phyloP scores from a whole-genome alignment of 108 stramenopile genomes.

The Fistulifera solaris region DNA sequence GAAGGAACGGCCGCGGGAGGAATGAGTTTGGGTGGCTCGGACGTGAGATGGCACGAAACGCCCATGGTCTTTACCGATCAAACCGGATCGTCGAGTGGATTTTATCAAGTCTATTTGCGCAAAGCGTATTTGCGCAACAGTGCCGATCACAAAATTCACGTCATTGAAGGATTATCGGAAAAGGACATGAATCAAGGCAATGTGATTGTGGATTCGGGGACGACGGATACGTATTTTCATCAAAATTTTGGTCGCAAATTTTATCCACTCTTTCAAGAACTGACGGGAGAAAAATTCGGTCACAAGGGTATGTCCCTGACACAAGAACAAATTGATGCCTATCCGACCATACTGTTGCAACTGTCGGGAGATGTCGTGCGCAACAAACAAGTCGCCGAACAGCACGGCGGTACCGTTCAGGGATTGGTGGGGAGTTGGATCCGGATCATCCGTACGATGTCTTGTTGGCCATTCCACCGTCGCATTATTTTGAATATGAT shows the following conservation, averaged over 20 bases:
- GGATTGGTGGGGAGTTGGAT: conserved; percentile 50
- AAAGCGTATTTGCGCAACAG: conserved; percentile 49
- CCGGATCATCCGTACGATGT: conserved; percentile 53
- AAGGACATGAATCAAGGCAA: conserved; percentile 52
- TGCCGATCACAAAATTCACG: conserved; percentile 20
- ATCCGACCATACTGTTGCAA: conserved; percentile 83
- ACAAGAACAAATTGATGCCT: conserved; percentile 34
- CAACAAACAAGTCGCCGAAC: conserved; percentile 26
- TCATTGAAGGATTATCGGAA: conserved; percentile 15
- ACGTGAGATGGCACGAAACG: conserved; percentile 54
- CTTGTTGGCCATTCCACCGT: conserved; percentile 66
- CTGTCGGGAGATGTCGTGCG: conserved; percentile 31
- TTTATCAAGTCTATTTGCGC: conserved; percentile 63
- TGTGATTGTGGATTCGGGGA: conserved; percentile 94
- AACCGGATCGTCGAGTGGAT: conserved; percentile 32
- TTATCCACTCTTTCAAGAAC: conserved; percentile 37
- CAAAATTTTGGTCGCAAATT: conserved; percentile 39
- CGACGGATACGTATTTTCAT: conserved; percentile 93
- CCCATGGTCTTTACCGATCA: conserved; percentile 73
- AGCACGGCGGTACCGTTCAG: conserved; percentile 14
- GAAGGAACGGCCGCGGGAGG: conserved; percentile 68
- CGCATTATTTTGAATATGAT: conserved; percentile 76
- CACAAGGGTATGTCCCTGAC: conserved; percentile 35
- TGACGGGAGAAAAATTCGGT: conserved; percentile 42
- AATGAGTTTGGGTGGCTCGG: conserved; percentile 85